Evolutionary conservation across 345 rosid species (phyloP).

Genomic region (Eucalyptus brandiana): DNA sequence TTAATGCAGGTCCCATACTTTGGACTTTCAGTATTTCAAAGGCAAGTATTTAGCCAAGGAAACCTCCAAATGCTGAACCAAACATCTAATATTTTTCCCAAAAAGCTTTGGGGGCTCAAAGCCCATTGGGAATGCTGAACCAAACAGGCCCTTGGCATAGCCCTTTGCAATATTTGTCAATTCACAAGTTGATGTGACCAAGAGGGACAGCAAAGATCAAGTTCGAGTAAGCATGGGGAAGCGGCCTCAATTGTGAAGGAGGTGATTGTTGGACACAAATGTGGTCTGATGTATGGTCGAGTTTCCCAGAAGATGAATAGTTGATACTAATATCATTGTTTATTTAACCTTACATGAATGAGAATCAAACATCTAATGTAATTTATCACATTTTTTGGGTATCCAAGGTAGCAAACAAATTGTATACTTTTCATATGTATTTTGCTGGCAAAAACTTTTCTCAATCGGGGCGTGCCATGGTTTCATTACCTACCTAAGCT

Average conservation of each 20-base stretch:
- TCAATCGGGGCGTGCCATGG: no score
- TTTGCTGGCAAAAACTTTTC: no score
- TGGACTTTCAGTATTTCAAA: no score
- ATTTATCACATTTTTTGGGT: background rate
- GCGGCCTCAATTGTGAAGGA: constrained; percentile 54
- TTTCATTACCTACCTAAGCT: no score
- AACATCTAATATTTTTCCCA: no score
- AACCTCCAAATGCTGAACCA: rapidly evolving
- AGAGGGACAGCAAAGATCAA: constrained; percentile 84
- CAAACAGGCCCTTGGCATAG: no score
- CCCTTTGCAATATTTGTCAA: constrained; percentile 81
- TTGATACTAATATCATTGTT: background rate
- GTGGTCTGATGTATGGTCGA: constrained; percentile 64
- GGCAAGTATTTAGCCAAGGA: no score
- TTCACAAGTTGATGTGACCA: constrained; percentile 50
- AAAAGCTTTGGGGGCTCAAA: no score
- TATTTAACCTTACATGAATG: background rate
- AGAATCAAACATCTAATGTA: background rate
- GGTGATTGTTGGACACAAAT: constrained; percentile 42
- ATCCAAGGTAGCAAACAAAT: background rate
- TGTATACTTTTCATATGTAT: background rate
- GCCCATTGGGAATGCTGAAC: no score
- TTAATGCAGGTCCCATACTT: no score
- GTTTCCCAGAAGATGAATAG: constrained; percentile 19
- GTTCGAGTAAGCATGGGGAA: constrained; percentile 43